Evolutionary conservation across 106 monocot genomes (phyloP).

Genomic region (Allium fistulosum): DNA sequence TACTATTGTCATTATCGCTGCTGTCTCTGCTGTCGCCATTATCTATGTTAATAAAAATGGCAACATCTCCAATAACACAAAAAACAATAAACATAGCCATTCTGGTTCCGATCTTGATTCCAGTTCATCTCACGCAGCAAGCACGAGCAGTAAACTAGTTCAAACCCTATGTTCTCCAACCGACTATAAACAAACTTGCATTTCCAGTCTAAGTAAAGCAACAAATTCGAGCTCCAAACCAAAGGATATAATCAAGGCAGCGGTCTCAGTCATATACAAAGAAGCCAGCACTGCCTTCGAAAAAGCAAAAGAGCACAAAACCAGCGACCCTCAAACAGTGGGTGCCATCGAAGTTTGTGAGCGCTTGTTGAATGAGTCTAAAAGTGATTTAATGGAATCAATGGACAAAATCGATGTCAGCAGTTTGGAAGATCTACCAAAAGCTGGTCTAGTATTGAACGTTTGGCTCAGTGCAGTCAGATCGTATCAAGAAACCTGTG

Average conservation of each 20-base stretch:
- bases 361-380: constrained; percentile 26
- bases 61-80: too few species aligned
- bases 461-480: constrained; percentile 80
- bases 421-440: constrained; percentile 27
- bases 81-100: background rate
- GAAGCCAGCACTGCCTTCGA: constrained; percentile 37
- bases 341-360: constrained; percentile 59
- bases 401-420: constrained; percentile 20
- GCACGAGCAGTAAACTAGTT: constrained; percentile 15
- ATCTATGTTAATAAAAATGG: constrained; percentile 7
- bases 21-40: constrained; percentile 21
- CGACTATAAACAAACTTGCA: constrained; percentile 21
- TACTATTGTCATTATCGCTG: constrained; percentile 27
- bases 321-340: constrained; percentile 36
- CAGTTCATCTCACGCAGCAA: background rate
- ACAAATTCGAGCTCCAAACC: constrained; percentile 18
- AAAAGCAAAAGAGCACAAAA: constrained; percentile 13
- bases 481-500: constrained; percentile 74
- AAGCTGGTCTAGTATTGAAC: constrained; percentile 27
- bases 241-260: constrained; percentile 48
- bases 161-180: constrained; percentile 25
- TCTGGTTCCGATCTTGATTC: too few species aligned
- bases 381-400: constrained; percentile 37
- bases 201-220: constrained; percentile 20
- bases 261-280: constrained; percentile 33